Percentiles rank a stretch among this genome's conserved stretches.
phyloP scores from a whole-genome alignment of 768 basidiomycete species.

The Strobilomyces dryophilus region DNA sequence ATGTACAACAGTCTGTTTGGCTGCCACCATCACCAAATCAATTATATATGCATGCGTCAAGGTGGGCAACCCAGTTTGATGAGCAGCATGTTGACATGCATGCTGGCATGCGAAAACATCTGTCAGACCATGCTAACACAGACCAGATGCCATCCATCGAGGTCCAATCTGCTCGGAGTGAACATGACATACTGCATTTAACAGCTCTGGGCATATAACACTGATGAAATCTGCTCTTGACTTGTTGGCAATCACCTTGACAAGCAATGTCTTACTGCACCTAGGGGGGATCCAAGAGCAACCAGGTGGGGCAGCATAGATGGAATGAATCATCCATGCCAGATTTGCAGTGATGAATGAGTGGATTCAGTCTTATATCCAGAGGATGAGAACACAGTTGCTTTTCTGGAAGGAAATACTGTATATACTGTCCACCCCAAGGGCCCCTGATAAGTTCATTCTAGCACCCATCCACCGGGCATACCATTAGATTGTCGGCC shows the following conservation, averaged over 20 bases:
- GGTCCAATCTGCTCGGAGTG: neutral
- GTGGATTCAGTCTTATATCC: too few relatives aligned
- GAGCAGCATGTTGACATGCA: neutral
- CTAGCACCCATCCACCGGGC: too few relatives aligned
- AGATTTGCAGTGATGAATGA: too few relatives aligned
- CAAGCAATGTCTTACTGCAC: neutral
- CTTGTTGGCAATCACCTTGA: neutral
- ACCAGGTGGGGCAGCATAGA: too few relatives aligned
- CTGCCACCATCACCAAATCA: slow-evolving; percentile 93
- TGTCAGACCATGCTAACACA: neutral
- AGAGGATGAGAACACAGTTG: too few relatives aligned
- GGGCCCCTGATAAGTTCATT: too few relatives aligned
- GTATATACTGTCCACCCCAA: too few relatives aligned
- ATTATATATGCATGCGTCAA: slow-evolving; percentile 51
- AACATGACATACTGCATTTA: neutral
- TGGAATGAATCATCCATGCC: too few relatives aligned
- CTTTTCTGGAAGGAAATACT: too few relatives aligned
- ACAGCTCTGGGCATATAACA: neutral
- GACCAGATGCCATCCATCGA: neutral
- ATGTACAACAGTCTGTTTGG: slow-evolving; percentile 93
- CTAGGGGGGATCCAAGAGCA: neutral
- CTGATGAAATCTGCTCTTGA: neutral
- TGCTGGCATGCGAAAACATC: neutral
- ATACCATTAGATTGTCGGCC: too few relatives aligned
- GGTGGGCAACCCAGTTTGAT: neutral